These are phyloP conservation scores for Wickerhamiella cacticola DNA, from an alignment of 805 yeast species.

Conservation along the genomic window DNA sequence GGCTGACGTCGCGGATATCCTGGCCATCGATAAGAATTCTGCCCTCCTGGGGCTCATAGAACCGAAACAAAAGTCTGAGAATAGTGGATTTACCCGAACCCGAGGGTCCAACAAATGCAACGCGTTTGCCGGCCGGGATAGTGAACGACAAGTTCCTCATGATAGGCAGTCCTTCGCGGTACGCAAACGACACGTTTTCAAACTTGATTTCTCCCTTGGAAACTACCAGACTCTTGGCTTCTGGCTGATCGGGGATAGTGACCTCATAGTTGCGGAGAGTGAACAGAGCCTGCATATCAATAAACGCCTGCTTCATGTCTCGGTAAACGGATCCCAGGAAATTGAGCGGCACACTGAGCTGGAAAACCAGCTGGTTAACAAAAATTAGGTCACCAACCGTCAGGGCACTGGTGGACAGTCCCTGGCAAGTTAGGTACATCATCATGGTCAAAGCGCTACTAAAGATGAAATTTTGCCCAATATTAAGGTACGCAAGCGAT, in stretches of 20 bases:
- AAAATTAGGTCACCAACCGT: conserved; percentile 92
- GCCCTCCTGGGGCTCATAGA: conserved; percentile 74
- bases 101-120: conserved; percentile 92
- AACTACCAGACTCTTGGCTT: conserved; percentile 50
- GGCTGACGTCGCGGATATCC: conserved; percentile 60
- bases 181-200: conserved; percentile 56
- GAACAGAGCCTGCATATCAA: conserved; percentile 94
- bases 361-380: conserved; percentile 92
- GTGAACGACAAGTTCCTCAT: conserved; percentile 67
- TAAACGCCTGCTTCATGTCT: conserved; percentile 79
- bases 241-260: conserved; percentile 46
- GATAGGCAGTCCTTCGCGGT: conserved; percentile 80
- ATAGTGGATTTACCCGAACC: conserved; percentile 95
- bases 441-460: conserved; percentile 85
- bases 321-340: conserved; percentile 92
- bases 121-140: conserved; percentile 81
- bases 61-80: conserved; percentile 69
- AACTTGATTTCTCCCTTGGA: conserved; percentile 61
- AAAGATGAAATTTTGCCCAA: conserved; percentile 70
- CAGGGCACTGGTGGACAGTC: conserved; percentile 69
- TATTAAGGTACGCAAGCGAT: conserved; percentile 57
- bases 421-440: conserved; percentile 97
- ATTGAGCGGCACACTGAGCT: conserved; percentile 85
- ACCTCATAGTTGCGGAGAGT: conserved; percentile 68
- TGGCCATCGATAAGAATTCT: conserved; percentile 78